These are phyloP conservation scores for Coniferiporia weirii DNA, from an alignment of 1,284 basidiomycete species.

Conservation along the genomic window DNA sequence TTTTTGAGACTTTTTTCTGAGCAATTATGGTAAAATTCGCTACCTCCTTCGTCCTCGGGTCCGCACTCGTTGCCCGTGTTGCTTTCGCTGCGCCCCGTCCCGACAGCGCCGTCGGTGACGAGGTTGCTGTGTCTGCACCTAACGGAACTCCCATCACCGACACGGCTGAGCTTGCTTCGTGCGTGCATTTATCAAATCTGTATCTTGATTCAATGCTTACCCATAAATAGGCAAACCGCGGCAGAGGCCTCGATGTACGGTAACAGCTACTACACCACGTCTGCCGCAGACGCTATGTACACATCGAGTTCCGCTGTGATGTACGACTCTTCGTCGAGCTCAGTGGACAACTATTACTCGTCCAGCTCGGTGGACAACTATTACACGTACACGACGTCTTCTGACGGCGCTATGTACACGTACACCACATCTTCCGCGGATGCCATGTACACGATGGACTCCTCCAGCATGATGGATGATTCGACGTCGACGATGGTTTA, in stretches of 20 bases:
- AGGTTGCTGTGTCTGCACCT: conserved; percentile 43
- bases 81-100: conserved; percentile 44
- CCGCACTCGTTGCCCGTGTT: conserved; percentile 46
- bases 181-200: background rate
- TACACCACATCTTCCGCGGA: no score
- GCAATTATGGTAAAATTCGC: conserved; percentile 20
- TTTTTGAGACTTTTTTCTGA: conserved; percentile 29
- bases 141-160: conserved; percentile 30
- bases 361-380: no score
- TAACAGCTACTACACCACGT: background rate
- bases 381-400: no score
- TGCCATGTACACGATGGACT: no score
- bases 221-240: background rate
- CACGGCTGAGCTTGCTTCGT: conserved; percentile 20
- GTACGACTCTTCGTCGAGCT: background rate
- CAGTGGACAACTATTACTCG: no score
- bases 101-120: conserved; percentile 38
- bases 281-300: conserved; percentile 7
- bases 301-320: conserved; percentile 6
- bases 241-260: background rate
- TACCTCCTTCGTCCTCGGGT: conserved; percentile 45
- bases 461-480: conserved; percentile 14
- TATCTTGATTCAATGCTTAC: background rate
- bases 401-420: no score
- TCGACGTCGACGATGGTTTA: conserved; percentile 27